phyloP scores from a whole-genome alignment of 2,329 filamentous ascomycete genomes.

The Trichoderma aggressivum region DNA sequence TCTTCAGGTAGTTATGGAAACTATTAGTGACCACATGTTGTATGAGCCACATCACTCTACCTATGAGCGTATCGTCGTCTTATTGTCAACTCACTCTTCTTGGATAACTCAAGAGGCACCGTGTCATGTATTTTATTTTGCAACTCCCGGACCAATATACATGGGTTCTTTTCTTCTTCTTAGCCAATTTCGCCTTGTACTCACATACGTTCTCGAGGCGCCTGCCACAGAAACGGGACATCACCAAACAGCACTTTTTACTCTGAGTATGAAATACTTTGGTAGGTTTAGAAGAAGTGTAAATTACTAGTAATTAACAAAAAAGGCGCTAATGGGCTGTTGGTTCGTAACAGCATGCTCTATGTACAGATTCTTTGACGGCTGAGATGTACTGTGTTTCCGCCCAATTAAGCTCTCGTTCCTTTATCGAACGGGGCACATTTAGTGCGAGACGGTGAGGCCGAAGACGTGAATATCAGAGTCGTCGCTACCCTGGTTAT shows the following conservation, averaged over 20 bases:
- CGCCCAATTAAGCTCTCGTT: background rate
- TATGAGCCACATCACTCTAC: background rate
- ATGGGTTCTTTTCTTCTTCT: background rate
- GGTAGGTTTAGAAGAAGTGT: too few relatives aligned
- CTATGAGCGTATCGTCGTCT: background rate
- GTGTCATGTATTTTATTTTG: background rate
- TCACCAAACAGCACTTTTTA: too few relatives aligned
- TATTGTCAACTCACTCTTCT: background rate
- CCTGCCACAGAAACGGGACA: background rate
- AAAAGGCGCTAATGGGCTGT: too few relatives aligned
- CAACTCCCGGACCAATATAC: background rate
- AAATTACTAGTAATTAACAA: too few relatives aligned
- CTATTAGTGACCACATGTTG: background rate
- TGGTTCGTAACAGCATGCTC: too few relatives aligned
- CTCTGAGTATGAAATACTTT: too few relatives aligned
- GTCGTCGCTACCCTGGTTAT: background rate
- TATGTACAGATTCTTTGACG: too few relatives aligned
- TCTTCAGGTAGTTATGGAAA: background rate
- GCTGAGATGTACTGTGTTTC: too few relatives aligned
- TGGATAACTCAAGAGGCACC: background rate
- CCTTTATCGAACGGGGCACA: background rate
- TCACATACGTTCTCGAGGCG: background rate
- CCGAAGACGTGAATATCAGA: background rate
- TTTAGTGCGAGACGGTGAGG: background rate
- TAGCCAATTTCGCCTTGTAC: background rate